phyloP scores from a whole-genome alignment of 2,329 filamentous ascomycete genomes.

The Apiospora aurea region DNA sequence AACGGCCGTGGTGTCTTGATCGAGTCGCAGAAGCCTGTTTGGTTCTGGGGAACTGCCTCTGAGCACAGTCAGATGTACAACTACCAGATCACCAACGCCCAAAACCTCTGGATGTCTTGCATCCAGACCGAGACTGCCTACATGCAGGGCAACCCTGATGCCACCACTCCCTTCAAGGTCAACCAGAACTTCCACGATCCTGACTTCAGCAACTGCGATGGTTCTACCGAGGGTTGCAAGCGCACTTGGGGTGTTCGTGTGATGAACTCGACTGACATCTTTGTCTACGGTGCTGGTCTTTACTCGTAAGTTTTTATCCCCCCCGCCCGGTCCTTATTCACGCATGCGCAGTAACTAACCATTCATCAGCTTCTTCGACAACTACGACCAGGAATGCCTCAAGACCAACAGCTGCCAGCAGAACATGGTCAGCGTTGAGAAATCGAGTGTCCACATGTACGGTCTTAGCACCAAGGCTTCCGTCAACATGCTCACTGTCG shows the following conservation, averaged over 20 bases:
- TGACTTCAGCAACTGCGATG: constrained; percentile 67
- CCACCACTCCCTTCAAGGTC: constrained; percentile 68
- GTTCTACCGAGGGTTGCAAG: constrained; percentile 58
- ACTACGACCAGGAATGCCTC: constrained; percentile 78
- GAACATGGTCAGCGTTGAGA: constrained; percentile 78
- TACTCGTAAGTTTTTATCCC: constrained; percentile 42
- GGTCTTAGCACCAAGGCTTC: constrained; percentile 78
- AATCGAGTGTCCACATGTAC: constrained; percentile 67
- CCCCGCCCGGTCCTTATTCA: not conserved
- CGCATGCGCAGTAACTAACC: not conserved
- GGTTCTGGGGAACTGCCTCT: constrained; percentile 80
- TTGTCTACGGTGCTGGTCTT: constrained; percentile 75
- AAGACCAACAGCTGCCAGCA: constrained; percentile 74
- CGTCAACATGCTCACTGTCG: constrained; percentile 73
- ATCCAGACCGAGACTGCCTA: constrained; percentile 93
- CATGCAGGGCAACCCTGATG: constrained; percentile 83
- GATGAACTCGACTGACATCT: constrained; percentile 69
- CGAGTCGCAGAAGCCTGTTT: constrained; percentile 78
- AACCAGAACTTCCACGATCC: constrained; percentile 70
- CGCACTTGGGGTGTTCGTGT: constrained; percentile 82
- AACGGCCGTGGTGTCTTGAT: constrained; percentile 85
- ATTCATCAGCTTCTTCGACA: constrained; percentile 77
- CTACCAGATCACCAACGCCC: constrained; percentile 81
- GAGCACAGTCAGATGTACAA: constrained; percentile 77
- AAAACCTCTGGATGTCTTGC: constrained; percentile 80